Evolutionary conservation across 257 asterid genomes (phyloP), one percentile per base, ranked within the genome.

Genomic region (Galeopsis tetrahit): DNA sequence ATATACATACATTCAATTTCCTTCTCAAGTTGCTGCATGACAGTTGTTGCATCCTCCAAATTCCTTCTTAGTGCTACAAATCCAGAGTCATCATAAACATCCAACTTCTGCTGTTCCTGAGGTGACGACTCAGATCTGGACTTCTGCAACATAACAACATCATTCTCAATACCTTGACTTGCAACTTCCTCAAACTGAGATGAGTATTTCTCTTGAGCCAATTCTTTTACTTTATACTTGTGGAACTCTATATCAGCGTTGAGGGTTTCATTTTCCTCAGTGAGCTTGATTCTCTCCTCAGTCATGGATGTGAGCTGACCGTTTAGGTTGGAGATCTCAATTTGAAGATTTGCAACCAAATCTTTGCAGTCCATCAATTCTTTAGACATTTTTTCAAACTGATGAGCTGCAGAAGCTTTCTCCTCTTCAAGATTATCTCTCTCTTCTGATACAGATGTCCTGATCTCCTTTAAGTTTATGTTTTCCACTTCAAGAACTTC

Each of bases 21-120:
- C 74, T 80, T 83, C 74, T 91, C 97, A 82, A 94, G 93, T 75
- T 83, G 72, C 75, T 76, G 83, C 85, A 94, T 61, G 31, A 78
- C 72, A 53, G 60, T 75, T 67, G 68, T 84, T 52, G 88, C 91
- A 80, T 85, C 92, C 74, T 76, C 85, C 82, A 84, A 51, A 73
- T 87, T 82, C 81, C 82, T 83, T 79, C 81, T 81, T 77, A 91
- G 68, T 56, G 74, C 81, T 57, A 80, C 68, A 72, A 85, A 78
- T 70, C 85, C 92, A 69, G 74, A 68, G 65, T 78, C 86, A 73
- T 65, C 77, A 43, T 52, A 79, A 46, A 70, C 77, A 75, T 74
- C 78, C 82, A 55, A 43, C 48, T 68, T 70, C 61, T 55, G 77
- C 63, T 63, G 81, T 42, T 81, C 80, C 46, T 32, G 69, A 67